Evolutionary conservation across 208 protist genomes (phyloP), one percentile per base, ranked within the genome.

Genomic region (Acanthamoeba sp.): DNA sequence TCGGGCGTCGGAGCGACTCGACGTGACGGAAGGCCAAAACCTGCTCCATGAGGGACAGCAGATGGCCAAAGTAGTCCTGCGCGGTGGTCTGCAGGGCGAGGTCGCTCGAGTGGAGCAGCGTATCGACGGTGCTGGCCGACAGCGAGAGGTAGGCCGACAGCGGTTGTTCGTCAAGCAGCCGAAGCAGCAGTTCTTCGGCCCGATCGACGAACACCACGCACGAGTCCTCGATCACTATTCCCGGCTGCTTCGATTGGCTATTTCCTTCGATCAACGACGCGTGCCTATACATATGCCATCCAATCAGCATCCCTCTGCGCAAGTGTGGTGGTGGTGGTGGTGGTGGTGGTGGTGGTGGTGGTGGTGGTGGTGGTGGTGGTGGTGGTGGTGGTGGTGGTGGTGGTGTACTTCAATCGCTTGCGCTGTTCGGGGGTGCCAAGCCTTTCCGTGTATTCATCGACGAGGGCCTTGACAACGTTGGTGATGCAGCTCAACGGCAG

Each of bases 171-270:
- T 71, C 40, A 27, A 91, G 62, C 32, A 91, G 85, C 34, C 85
- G 85, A 2, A 73, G 62, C 36, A 91, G 52, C 55, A 91, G 59
- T 40, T 48, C 48, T 34, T 91, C 85, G 34, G 85, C 85, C 5
- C 40, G 48, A 27, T 91, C 85, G 27, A 91, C 85, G 36, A 91
- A 91, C n/a, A 29, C 55, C 36, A 91, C n/a, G 40, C 85, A 91
- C 38, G 27, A 27, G 20, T 71, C 59, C 22, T 66, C 38, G 34
- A 91, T 45, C 27, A 27, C 36, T 0, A 91, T 0, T 0, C 29
- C 29, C 20, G 52, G 57, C 52, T n/a, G 62, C 38, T 91, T 91
- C 34, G 55, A 18, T 22, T 73, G 85, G 1, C 32, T 12, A 10
- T 32, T 52, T 10, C 85, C 85, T 50, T 73, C 55, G 38, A 91